Evolutionary conservation across 352 stramenopile genomes (phyloP).

Genomic region (Globisporangium splendens): DNA sequence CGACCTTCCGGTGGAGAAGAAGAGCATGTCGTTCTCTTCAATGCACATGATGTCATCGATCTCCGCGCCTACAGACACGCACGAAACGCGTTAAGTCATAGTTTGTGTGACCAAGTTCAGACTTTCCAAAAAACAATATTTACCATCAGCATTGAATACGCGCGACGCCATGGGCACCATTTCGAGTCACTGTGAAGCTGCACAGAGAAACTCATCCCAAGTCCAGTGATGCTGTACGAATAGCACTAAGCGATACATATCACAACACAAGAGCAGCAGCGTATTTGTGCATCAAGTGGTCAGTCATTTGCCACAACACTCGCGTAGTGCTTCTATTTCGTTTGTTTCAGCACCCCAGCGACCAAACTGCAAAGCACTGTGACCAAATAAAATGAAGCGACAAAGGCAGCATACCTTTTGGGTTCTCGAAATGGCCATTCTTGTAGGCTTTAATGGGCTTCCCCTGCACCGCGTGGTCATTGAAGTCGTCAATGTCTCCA

Average conservation of each 20-base stretch:
- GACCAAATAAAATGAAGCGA: neutral
- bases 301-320: too few species aligned
- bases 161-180: slow-evolving; percentile 79
- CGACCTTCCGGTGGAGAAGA: slow-evolving; percentile 77
- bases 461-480: slow-evolving; percentile 71
- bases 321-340: too few species aligned
- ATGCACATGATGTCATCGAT: slow-evolving; percentile 91
- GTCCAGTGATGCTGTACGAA: slow-evolving; percentile 86
- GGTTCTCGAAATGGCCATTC: slow-evolving; percentile 76
- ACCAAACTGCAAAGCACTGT: too few species aligned
- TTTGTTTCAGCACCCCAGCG: too few species aligned
- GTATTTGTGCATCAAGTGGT: neutral
- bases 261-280: slow-evolving; percentile 8
- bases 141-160: slow-evolving; percentile 82
- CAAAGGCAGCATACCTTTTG: slow-evolving; percentile 41
- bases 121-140: neutral
- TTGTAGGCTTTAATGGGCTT: slow-evolving; percentile 79
- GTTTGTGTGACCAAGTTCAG: too few species aligned
- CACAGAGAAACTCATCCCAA: slow-evolving; percentile 83
- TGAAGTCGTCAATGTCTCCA: slow-evolving; percentile 78
- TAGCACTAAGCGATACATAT: slow-evolving; percentile 26
- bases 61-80: slow-evolving; percentile 45
- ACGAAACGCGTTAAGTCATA: too few species aligned
- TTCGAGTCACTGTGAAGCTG: slow-evolving; percentile 73
- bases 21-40: slow-evolving; percentile 88